Evolutionary conservation across 805 yeast species (phyloP).

Genomic region (Saccharomycopsis synnaedendra): DNA sequence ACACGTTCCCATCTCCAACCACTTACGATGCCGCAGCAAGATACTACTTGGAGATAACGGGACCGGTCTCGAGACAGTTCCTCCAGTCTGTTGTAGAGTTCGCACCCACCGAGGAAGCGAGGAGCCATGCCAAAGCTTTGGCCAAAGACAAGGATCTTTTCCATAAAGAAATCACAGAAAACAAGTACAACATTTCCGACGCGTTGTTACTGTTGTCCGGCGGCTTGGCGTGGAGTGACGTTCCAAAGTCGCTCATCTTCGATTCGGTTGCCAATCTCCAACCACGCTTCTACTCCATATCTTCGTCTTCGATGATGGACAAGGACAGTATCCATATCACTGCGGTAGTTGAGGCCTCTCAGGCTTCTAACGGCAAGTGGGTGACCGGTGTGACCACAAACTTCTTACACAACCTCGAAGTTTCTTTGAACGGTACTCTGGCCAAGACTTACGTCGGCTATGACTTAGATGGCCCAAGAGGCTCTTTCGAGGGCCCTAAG

Average conservation of each 20-base stretch:
- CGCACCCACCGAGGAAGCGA: constrained; percentile 60
- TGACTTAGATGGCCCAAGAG: constrained; percentile 79
- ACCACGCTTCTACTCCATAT: constrained; percentile 94
- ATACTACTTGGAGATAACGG: constrained; percentile 82
- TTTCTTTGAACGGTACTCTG: constrained; percentile 37
- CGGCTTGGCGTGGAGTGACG: constrained; percentile 57
- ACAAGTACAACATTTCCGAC: constrained; percentile 66
- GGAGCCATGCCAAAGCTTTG: constrained; percentile 36
- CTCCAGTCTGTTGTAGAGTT: constrained; percentile 63
- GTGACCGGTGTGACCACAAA: constrained; percentile 81
- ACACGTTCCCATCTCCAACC: constrained; percentile 67
- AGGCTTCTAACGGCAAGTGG: constrained; percentile 19
- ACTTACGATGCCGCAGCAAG: constrained; percentile 82
- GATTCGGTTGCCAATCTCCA: constrained; percentile 75
- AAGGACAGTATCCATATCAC: constrained; percentile 72
- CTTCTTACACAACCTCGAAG: constrained; percentile 62
- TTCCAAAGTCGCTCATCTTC: constrained; percentile 77
- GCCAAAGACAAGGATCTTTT: constrained; percentile 62
- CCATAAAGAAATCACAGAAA: constrained; percentile 48
- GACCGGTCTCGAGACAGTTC: constrained; percentile 86
- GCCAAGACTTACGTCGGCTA: constrained; percentile 31
- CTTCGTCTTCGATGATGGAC: constrained; percentile 75
- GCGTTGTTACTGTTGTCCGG: constrained; percentile 50
- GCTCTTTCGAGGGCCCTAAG: constrained; percentile 31
- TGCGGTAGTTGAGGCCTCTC: constrained; percentile 75